Percentiles rank a stretch among this genome's conserved stretches.
Evolutionary conservation across 2,329 filamentous ascomycete species (phyloP).

Genomic region (Colletotrichum simmondsii): DNA sequence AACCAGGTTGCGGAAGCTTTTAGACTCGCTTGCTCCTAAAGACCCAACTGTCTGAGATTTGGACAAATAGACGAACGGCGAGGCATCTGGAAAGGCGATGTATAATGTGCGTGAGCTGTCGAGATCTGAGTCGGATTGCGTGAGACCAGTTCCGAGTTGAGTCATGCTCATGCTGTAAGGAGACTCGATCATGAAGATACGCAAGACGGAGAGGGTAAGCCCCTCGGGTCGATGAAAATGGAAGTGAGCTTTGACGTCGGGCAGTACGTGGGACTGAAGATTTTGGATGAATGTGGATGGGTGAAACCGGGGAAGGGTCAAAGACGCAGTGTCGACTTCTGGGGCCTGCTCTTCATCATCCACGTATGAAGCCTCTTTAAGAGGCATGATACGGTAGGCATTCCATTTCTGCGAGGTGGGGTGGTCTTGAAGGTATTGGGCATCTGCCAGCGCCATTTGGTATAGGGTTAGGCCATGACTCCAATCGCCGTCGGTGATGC

Average conservation of each 20-base stretch:
- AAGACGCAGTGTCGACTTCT: slow-evolving; percentile 55
- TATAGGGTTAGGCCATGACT: slow-evolving; percentile 72
- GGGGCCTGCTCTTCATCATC: slow-evolving; percentile 49
- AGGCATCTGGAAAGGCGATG: slow-evolving; percentile 83
- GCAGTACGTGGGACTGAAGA: slow-evolving; percentile 78
- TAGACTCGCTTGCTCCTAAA: slow-evolving; percentile 61
- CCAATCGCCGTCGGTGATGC: slow-evolving; percentile 77
- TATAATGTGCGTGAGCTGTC: slow-evolving; percentile 80
- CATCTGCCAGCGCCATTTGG: slow-evolving; percentile 76
- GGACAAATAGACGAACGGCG: slow-evolving; percentile 78
- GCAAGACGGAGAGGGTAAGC: slow-evolving; percentile 78
- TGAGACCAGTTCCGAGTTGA: slow-evolving; percentile 45
- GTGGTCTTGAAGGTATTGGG: slow-evolving; percentile 74
- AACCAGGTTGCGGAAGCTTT: slow-evolving; percentile 76
- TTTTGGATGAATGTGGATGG: slow-evolving; percentile 82
- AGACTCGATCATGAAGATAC: slow-evolving; percentile 82
- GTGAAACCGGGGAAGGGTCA: slow-evolving; percentile 77
- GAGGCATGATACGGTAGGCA: slow-evolving; percentile 67
- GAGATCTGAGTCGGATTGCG: slow-evolving; percentile 53
- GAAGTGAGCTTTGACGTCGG: slow-evolving; percentile 86
- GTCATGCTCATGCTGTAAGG: slow-evolving; percentile 73
- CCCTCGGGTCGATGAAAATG: slow-evolving; percentile 78
- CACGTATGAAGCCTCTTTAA: slow-evolving; percentile 52
- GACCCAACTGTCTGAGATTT: slow-evolving; percentile 58
- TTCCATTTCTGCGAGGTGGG: slow-evolving; percentile 73